Conservation (phyloP, 176 grass and related monocot species). For the Hordeum marinum region DNA sequence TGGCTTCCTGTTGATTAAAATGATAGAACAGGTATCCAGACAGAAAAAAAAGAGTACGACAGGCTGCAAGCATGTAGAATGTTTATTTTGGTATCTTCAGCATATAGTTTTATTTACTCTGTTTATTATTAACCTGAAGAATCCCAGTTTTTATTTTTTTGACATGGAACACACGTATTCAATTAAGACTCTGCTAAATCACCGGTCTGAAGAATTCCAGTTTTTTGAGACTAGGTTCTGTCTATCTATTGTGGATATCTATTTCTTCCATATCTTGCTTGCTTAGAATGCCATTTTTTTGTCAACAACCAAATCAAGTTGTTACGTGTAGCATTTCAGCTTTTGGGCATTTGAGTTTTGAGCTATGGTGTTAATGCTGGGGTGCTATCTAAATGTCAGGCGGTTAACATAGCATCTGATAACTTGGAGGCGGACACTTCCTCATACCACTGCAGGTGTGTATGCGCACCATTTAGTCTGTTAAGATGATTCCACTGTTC, state of each 20-base stretch:
- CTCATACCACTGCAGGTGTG: constrained; percentile 96
- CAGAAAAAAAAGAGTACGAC: neutral
- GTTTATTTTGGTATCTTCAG: neutral
- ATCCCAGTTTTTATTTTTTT: neutral
- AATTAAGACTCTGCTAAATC: no score
- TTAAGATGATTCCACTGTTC: neutral
- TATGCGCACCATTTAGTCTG: neutral
- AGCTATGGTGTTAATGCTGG: constrained; percentile 8
- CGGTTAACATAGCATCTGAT: constrained; percentile 52
- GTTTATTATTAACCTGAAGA: neutral
- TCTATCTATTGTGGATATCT: neutral
- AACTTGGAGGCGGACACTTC: constrained; percentile 75
- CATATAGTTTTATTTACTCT: neutral
- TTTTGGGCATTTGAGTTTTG: neutral
- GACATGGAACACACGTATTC: no score
- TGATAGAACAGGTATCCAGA: neutral
- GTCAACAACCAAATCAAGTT: neutral
- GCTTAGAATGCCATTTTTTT: neutral
- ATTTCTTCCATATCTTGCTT: neutral
- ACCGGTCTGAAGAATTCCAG: neutral
- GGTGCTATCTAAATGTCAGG: constrained; percentile 34
- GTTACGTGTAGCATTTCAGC: neutral
- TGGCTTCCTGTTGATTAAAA: neutral
- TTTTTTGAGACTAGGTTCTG: neutral
- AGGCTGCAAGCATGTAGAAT: neutral